A percentile compares a stretch with the other conserved stretches of the same genome.
Evolutionary conservation across 2,329 filamentous ascomycete species (phyloP).

Genomic region (Ophiosphaerella herpotricha): DNA sequence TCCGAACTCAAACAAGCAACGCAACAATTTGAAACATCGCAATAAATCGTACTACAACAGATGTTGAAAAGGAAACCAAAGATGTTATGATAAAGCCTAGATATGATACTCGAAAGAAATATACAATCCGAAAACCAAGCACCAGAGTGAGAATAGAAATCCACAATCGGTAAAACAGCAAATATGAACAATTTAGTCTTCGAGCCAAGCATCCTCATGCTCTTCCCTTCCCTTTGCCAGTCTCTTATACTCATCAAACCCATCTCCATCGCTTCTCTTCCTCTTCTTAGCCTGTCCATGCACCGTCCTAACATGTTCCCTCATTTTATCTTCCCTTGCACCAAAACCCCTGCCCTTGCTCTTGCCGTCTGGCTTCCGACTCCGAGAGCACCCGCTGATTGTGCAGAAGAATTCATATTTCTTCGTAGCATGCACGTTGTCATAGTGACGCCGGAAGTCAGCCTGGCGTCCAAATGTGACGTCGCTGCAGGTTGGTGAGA

Average conservation of each 20-base stretch:
- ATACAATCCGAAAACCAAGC: too few relatives aligned
- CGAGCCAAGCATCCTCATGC: not conserved
- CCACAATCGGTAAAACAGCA: too few relatives aligned
- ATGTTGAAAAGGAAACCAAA: too few relatives aligned
- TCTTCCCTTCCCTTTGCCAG: not conserved
- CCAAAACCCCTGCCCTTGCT: conserved; percentile 35
- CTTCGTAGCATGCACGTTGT: conserved; percentile 19
- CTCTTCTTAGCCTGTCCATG: conserved; percentile 19
- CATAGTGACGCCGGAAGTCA: conserved; percentile 37
- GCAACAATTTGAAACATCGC: too few relatives aligned
- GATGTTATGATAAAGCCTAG: too few relatives aligned
- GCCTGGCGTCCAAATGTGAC: conserved; percentile 35
- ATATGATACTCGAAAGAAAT: too few relatives aligned
- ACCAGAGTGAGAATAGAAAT: too few relatives aligned
- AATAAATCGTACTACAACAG: too few relatives aligned
- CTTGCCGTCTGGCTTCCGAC: conserved; percentile 13
- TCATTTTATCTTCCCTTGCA: conserved; percentile 36
- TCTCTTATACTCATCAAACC: too few relatives aligned
- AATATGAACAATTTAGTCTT: too few relatives aligned
- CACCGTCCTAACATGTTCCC: conserved; percentile 32
- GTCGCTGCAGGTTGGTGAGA: conserved; percentile 17
- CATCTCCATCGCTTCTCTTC: conserved; percentile 3
- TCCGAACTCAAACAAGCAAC: too few relatives aligned
- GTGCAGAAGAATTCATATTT: conserved; percentile 31
- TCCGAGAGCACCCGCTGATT: conserved; percentile 22